Evolutionary conservation across 495 filamentous ascomycete genomes (phyloP), one percentile per base, ranked within the genome.

Genomic region (Penicillium cinerascens): DNA sequence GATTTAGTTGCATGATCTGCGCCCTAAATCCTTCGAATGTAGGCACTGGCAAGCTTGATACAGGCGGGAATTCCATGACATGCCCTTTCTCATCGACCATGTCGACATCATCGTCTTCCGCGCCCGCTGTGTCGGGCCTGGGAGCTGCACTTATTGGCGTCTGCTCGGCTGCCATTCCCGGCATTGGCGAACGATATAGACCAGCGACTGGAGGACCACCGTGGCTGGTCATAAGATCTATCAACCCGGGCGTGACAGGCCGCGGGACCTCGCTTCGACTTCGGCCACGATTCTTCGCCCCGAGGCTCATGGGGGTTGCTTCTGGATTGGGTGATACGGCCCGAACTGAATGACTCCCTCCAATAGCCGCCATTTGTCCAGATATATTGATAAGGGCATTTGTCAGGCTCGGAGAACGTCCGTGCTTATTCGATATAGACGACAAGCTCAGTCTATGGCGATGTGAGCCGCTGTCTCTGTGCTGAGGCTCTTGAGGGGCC

Each of bases 261-360:
- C 70, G 77, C 4, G 82, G 74, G 23, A 91, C 56, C 49, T 96
- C 91, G 55, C 89, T 93, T 62, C 80, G 85, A 72, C 88, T 92
- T 61, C 90, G 78, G 5, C 70, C 73, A 36, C 90, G 85, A 40
- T 72, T 79, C 42, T 85, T 75, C 9, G 75, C 61, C 44, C 77
- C 76, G 27, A 82, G 58, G 42, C 69, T 67, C 35, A 80, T 79
- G 13, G 83, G 78, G 27, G 74, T 76, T 1, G 75, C 63, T 15
- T 81, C 76, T 38, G 74, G 66, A 61, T 79, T 86, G 21, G 70
- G 72, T 1, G 70, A 68, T 27, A 55, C 66, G 17, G 65, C 67
- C 45, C 47, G 61, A 47, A 86, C 71, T 6, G 85, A 84, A 26
- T 80, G 75, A 54, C 78, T 82, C 21, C 82, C 78, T 13, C 83